Evolutionary conservation across 1,284 basidiomycete species (phyloP), one percentile per base, ranked within the genome.

Genomic region (Cystobasidium sp.): DNA sequence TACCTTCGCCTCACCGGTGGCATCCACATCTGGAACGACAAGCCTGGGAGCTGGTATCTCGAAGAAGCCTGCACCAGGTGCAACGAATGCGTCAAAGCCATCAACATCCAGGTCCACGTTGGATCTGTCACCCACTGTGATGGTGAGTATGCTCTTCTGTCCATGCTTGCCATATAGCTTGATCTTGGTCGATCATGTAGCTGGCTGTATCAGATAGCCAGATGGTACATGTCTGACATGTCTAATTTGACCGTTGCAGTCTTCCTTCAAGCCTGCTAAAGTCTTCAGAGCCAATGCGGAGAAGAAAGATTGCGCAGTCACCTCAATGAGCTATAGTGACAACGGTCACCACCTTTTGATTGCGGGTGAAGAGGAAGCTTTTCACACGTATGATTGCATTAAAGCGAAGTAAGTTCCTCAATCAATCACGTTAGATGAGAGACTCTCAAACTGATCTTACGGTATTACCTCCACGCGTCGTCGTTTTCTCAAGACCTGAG

Each of bases 311-410:
- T 58, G 68, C 22, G 61, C 68, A 44, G 75, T 97, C 65, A 97
- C 93, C 0, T 91, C 92, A 12, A 86, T 97, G 39, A 87, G 88
- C 43, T 99, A 96, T 81, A 96, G 98, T 81, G 94, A 97, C 81
- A 85, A 88, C 79, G 97, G 97, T 5, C 91, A 94, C 77, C 86
- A 88, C 75, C 84, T 96, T 53, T 86, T 98, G 49, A 96, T 94
- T 5, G 90, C 93, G 0, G 89, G 87, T n/a, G 91, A 97, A 81
- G 96, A 99, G 81, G 95, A 98, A 83, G 90, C 89, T 1, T 93
- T 99, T 82, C 87, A 92, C 62, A 80, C 97, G 71, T 99, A 94
- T 81, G 94, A 88, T 82, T 91, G 90, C 80, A 90, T 90, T 85
- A 88, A 87, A 78, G 97, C 95, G 84, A 94, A 92, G 95, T 90